Evolutionary conservation across 2,329 filamentous ascomycete genomes (phyloP), one percentile per base, ranked within the genome.

Genomic region (Penicillium palitans): DNA sequence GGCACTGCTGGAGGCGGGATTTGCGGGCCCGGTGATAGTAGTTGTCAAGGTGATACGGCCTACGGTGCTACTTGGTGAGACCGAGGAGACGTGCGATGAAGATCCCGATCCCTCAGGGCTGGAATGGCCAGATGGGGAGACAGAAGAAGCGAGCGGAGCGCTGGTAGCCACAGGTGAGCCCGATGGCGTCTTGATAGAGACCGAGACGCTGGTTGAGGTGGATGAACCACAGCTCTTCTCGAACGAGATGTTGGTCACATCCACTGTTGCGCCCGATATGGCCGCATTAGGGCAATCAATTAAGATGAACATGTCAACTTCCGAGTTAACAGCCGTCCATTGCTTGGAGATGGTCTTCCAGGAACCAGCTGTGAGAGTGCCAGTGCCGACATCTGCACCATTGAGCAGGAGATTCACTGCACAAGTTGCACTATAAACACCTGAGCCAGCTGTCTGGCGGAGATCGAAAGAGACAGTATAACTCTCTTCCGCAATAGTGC

Each of bases 401-500:
- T 25, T 27, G 6, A 56, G 33, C 19, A 45, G 15, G n/a, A 56
- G 19, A 19, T 45, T 24, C n/a, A 56, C 21, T 4, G 39, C 15
- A n/a, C 54, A 56, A 12, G 39, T 17, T 3, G 47, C 19, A 13
- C 3, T 37, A 17, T 35, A 17, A 10, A 41, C 24, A 27, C 8
- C 31, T 15, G 40, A 12, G 13, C n/a, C 24, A 46, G 17, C 40
- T 44, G 21, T 52, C 25, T 52, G 54, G 40, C 47, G 54, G 40
- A 19, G 40, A 31, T 52, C 54, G 13, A 57, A 52, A 17, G 54
- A 52, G 17, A 57, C 29, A 17, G 31, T 46, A 24, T 52, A 57
- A 8, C 4, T 39, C 25, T 57, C 41, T 39, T 50, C 54, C 8
- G 40, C 31, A 41, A 46, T 5, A 9, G 33, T 39, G 3, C 31